A percentile compares a stretch with the other conserved stretches of the same genome.
Conservation (phyloP, 768 basidiomycete genomes). For the Lentinula sp. region DNA sequence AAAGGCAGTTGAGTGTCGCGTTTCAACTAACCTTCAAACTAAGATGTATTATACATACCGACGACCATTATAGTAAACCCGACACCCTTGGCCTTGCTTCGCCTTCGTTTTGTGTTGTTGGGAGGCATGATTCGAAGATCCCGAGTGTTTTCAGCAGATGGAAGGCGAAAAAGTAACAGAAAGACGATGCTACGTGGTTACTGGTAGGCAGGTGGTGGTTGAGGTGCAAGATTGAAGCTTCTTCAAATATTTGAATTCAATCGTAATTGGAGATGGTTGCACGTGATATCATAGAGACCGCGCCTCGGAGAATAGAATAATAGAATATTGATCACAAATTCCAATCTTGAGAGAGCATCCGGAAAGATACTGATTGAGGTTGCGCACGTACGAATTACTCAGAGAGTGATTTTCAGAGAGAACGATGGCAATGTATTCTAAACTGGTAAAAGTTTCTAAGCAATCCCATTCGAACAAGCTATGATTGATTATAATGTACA, state of each 20-base stretch:
- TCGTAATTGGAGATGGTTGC: neutral
- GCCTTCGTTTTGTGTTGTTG: constrained; percentile 42
- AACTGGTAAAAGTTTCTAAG: no score
- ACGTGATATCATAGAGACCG: neutral
- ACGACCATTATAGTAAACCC: constrained; percentile 89
- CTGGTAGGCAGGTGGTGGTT: neutral
- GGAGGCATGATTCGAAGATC: constrained; percentile 29
- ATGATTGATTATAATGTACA: neutral
- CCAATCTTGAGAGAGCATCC: no score
- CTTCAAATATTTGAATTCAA: neutral
- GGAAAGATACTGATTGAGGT: no score
- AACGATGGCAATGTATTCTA: no score
- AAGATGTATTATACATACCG: constrained; percentile 42
- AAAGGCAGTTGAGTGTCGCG: neutral
- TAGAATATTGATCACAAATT: no score
- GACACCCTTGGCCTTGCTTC: constrained; percentile 85
- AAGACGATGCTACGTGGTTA: neutral
- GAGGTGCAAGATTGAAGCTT: neutral
- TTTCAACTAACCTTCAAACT: neutral
- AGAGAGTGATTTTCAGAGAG: no score
- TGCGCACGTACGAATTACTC: no score
- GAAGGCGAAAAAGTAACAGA: neutral
- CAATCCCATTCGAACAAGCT: no score
- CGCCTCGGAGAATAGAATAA: neutral
- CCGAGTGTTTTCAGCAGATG: neutral